Evolutionary conservation across 225 moss, liverwort and hornwort genomes (phyloP).

Genomic region (Polytrichum formosum): DNA sequence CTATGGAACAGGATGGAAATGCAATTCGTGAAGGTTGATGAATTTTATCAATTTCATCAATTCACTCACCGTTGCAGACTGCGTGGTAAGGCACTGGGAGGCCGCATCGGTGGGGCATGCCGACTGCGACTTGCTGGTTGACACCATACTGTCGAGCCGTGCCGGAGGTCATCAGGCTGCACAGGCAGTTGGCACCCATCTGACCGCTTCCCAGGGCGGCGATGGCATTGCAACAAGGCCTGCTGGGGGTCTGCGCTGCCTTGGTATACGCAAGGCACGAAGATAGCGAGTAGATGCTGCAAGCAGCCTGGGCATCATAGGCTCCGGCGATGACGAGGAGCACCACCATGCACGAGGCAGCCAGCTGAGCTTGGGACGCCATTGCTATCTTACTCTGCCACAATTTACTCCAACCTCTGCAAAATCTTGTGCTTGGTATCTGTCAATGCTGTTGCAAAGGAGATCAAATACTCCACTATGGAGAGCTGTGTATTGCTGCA

Average conservation of each 20-base stretch:
- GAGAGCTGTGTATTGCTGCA: no score
- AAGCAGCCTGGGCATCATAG: slow-evolving; percentile 4
- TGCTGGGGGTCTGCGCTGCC: slow-evolving; percentile 21
- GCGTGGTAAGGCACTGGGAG: slow-evolving; percentile 38
- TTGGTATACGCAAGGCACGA: slow-evolving; percentile 36
- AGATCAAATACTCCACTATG: no score
- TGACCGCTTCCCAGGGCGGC: slow-evolving; percentile 18
- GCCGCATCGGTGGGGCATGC: slow-evolving; percentile 42
- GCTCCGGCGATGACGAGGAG: slow-evolving; percentile 6
- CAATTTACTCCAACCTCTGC: background rate
- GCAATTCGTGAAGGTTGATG: no score
- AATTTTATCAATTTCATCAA: background rate
- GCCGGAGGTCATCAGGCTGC: slow-evolving; percentile 33
- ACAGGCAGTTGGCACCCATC: slow-evolving; percentile 30
- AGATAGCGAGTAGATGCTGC: slow-evolving; percentile 26
- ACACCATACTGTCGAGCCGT: slow-evolving; percentile 27
- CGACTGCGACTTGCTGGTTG: slow-evolving; percentile 26
- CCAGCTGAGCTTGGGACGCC: background rate
- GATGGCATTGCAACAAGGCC: slow-evolving; percentile 30
- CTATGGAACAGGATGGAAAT: no score
- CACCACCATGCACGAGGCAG: background rate
- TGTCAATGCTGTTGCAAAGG: no score
- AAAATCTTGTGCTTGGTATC: no score
- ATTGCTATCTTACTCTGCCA: background rate
- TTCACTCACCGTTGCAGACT: slow-evolving; percentile 23